Base-by-base conservation (phyloP, 1,139 yeast genomes). In the Hansenula sp. region DNA sequence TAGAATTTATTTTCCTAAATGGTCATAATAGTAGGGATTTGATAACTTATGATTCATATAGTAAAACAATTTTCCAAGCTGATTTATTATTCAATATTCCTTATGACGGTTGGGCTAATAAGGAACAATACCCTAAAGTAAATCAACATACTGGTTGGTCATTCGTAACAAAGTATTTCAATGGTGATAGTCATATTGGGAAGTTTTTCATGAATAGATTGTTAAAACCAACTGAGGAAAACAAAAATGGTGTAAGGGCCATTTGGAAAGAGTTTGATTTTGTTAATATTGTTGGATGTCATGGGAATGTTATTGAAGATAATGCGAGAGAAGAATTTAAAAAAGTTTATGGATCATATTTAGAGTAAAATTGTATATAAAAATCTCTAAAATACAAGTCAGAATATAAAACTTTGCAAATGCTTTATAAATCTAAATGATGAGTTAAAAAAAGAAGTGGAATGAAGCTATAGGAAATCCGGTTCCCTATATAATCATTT, bases 1-100 rank as follows among this genome's bases (percentile, higher is more conserved):
- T 80, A 46, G 74, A 77, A 52, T 74, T 79, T 47, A 72, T 77
- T 13, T 81, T 68, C 54, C 57, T 80, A 39, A 81, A 82, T 5
- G 58, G 61, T 6, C 82, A 76, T 53, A 60, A 54, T 32, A 80
- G 79, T 59, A 71, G 72, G 54, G 89, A 81, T 54, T 60, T 81
- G 45, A 71, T 78, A 13, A 51, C 75, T 49, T 76, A 56, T 55
- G 77, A 77, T 53, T 66, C 65, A 41, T 57, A 60, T n/a, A 63
- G 77, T 29, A 71, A 70, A 53, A 65, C 75, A 1, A 54, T 81
- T 30, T 65, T 77, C 47, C 76, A 72, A 49, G 86, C 81, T 1
- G 88, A 81, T 56, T 55, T 80, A 44, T 52, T 80, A 15, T 72
- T 79, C 61, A 78, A 78, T 52, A 59, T 80, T 30, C 47, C 49